Evolutionary conservation across 1,284 basidiomycete species (phyloP), one percentile per base, ranked within the genome.

Genomic region (Acaromyces ingoldii): DNA sequence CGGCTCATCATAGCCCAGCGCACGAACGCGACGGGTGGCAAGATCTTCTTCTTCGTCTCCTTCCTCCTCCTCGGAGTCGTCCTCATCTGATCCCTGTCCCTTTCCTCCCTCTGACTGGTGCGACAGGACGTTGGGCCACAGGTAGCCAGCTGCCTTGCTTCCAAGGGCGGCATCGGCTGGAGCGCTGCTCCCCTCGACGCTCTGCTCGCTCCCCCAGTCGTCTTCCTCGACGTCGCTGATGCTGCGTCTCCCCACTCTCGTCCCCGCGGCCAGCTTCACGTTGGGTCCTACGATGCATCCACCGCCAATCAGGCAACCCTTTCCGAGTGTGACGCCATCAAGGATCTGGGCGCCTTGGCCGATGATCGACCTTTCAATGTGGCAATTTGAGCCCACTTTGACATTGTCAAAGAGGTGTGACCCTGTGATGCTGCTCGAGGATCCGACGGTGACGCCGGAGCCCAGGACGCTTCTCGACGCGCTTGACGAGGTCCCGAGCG

Each of bases 301-400:
- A 1, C 63, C 55, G 5, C 71, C 76, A 6, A 78, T 51, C 19
- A 78, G 42, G 29, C 63, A 63, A 7, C 76, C 76, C 17, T 79
- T 79, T 38, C 81, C 80, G 21, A 92, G 75, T 7, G 75, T 78
- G 53, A 81, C 82, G 28, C 82, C 82, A 43, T 85, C 84, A 49
- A 83, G 84, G 41, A 96, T 81, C 37, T 76, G 79, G 29, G 88
- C 91, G 6, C 83, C 83, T 37, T 84, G 79, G 7, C 89, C 91
- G 25, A 96, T 60, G 49, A 81, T 71, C 21, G 72, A 76, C 13
- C 79, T 78, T 60, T 85, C 82, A 41, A 97, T 79, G 30, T 82
- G 78, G 69, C 86, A 89, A 43, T 84, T 82, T 34, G 84, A 80
- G n/a, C 88, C 91, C 22, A 74, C 50, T 10, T 29, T 21, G n/a